phyloP scores from a whole-genome alignment of 345 rosid genomes.

The Syzygium grande region DNA sequence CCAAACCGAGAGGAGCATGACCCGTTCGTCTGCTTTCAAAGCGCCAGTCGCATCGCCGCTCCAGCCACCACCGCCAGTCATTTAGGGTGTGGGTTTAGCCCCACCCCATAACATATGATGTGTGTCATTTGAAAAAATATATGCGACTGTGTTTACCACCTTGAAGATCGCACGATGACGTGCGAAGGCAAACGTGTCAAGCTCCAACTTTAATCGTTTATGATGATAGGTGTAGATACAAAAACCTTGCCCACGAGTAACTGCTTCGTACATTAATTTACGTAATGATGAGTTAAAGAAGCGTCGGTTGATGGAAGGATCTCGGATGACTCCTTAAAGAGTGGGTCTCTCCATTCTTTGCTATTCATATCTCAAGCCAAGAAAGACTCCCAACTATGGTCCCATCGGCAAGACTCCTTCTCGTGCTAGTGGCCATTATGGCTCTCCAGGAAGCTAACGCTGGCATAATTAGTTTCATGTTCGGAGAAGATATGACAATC shows the following conservation, averaged over 20 bases:
- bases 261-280: not conserved
- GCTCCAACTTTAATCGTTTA: not conserved
- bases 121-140: not conserved
- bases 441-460: not conserved
- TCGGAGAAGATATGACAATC: not conserved
- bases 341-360: not conserved
- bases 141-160: no score
- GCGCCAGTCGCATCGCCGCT: not conserved
- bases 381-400: not conserved
- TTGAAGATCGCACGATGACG: no score
- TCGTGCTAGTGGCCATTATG: not conserved
- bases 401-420: not conserved
- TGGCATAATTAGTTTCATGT: fast-evolving
- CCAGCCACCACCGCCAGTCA: no score
- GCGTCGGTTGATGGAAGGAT: not conserved
- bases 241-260: not conserved
- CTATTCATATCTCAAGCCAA: not conserved
- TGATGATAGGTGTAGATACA: not conserved
- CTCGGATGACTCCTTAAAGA: not conserved
- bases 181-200: no score
- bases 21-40: not conserved
- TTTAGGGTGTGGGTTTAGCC: no score
- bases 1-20: not conserved
- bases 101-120: not conserved
- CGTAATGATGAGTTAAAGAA: not conserved